A percentile compares a stretch with the other conserved stretches of the same genome.
These are phyloP conservation scores for Colletotrichum australisinense DNA, from an alignment of 2,329 filamentous ascomycete species.

Conservation along the genomic window DNA sequence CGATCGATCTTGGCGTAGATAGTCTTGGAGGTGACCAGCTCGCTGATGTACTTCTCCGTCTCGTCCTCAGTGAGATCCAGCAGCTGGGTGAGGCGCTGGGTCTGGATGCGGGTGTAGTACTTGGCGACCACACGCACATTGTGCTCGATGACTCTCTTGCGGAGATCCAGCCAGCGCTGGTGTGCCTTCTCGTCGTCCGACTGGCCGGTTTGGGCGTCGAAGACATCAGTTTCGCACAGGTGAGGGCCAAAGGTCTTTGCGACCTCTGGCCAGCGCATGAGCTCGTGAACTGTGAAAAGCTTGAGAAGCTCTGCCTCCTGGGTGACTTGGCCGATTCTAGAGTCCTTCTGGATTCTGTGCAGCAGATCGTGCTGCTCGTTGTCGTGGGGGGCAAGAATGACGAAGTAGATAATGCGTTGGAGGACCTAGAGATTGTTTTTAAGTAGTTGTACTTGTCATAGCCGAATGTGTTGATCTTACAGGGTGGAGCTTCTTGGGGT, in stretches of 20 bases:
- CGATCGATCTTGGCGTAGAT: slow-evolving; percentile 98
- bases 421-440: slow-evolving; percentile 70
- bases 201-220: slow-evolving; percentile 74
- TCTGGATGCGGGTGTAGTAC: slow-evolving; percentile 98
- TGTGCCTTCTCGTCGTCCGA: slow-evolving; percentile 83
- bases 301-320: slow-evolving; percentile 89
- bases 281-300: slow-evolving; percentile 92
- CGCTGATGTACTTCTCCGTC: slow-evolving; percentile 98
- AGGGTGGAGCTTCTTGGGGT: slow-evolving; percentile 84
- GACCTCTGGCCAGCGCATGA: slow-evolving; percentile 98
- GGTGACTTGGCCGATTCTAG: slow-evolving; percentile 81
- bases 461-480: slow-evolving; percentile 62
- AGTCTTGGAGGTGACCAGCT: slow-evolving; percentile 96
- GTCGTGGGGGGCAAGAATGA: slow-evolving; percentile 95
- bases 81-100: slow-evolving; percentile 88
- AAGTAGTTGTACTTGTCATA: neutral
- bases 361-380: slow-evolving; percentile 98
- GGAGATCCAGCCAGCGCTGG: slow-evolving; percentile 91
- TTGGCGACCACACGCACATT: slow-evolving; percentile 98
- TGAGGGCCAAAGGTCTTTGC: slow-evolving; percentile 89
- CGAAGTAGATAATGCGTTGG: slow-evolving; percentile 96
- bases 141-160: slow-evolving; percentile 99
- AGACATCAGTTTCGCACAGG: slow-evolving; percentile 90
- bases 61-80: slow-evolving; percentile 94
- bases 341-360: slow-evolving; percentile 89